Conservation (phyloP, 345 rosid genomes). For the Mallotus nudiflorus region DNA sequence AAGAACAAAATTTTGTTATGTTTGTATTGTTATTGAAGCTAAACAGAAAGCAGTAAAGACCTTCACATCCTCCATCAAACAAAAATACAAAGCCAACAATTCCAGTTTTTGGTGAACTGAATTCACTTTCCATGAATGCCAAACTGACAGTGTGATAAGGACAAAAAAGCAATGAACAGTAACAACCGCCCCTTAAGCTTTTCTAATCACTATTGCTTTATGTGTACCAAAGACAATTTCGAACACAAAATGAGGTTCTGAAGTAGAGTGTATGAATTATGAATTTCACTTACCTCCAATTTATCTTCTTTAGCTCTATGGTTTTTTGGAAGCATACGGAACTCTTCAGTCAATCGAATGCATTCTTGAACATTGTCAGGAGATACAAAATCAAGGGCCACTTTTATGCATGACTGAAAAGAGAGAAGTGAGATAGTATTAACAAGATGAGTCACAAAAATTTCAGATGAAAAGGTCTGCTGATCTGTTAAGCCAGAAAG, state of each 20-base stretch:
- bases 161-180: not conserved
- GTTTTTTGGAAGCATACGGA: constrained; percentile 43
- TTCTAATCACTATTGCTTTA: not conserved
- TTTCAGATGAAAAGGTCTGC: not conserved
- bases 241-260: not conserved
- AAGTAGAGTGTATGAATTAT: too few species aligned
- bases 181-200: not conserved
- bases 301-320: constrained; percentile 53
- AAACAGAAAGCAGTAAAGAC: not conserved
- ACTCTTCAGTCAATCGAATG: constrained; percentile 49
- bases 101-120: not conserved
- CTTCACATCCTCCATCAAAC: too few species aligned
- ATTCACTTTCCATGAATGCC: not conserved
- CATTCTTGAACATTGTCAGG: constrained; percentile 52
- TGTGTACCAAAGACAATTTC: not conserved
- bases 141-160: too few species aligned
- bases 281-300: constrained; percentile 36
- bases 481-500: too few species aligned
- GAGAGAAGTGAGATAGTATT: not conserved
- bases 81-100: too few species aligned
- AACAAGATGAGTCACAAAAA: not conserved
- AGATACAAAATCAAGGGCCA: constrained; percentile 52
- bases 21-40: not conserved
- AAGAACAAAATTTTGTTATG: not conserved
- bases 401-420: constrained; percentile 52